These are phyloP conservation scores for Lavandula angustifolia DNA, from an alignment of 257 asterid genomes.

Conservation along the genomic window DNA sequence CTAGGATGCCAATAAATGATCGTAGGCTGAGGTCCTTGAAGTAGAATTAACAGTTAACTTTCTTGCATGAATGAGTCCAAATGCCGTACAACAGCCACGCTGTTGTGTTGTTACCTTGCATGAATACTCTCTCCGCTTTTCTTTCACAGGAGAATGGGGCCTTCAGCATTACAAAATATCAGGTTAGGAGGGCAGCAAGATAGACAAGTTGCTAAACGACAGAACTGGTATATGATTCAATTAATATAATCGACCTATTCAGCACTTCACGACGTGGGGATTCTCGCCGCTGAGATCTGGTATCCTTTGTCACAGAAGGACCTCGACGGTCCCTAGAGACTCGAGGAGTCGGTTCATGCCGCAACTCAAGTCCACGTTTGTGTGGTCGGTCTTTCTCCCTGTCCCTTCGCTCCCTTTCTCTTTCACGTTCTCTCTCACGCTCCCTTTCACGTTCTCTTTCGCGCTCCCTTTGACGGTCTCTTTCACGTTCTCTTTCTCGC, in stretches of 20 bases:
- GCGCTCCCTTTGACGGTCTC: constrained; percentile 55
- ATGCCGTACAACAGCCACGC: constrained; percentile 48
- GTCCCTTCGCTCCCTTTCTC: constrained; percentile 65
- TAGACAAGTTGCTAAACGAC: constrained; percentile 61
- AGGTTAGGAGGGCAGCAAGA: constrained; percentile 76
- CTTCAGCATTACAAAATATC: constrained; percentile 88
- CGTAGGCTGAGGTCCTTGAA: constrained; percentile 29
- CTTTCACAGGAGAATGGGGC: constrained; percentile 93
- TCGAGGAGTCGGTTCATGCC: constrained; percentile 77
- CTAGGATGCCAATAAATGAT: constrained; percentile 23
- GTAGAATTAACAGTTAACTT: constrained; percentile 21
- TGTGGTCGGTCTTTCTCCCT: constrained; percentile 67
- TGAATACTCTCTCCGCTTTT: constrained; percentile 84
- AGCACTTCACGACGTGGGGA: constrained; percentile 80
- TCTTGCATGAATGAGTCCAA: constrained; percentile 32
- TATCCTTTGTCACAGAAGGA: constrained; percentile 68
- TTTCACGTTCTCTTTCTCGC: constrained; percentile 57
- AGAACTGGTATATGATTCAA: constrained; percentile 62
- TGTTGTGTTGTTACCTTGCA: constrained; percentile 85
- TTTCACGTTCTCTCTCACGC: constrained; percentile 58
- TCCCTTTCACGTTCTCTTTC: constrained; percentile 57
- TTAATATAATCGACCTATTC: constrained; percentile 86
- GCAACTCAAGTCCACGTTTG: constrained; percentile 61
- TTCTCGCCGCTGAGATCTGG: constrained; percentile 66
- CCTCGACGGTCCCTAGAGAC: constrained; percentile 77